Base-by-base conservation (phyloP, 331 rosid genomes). In the Rhamnella rubrinervis region DNA sequence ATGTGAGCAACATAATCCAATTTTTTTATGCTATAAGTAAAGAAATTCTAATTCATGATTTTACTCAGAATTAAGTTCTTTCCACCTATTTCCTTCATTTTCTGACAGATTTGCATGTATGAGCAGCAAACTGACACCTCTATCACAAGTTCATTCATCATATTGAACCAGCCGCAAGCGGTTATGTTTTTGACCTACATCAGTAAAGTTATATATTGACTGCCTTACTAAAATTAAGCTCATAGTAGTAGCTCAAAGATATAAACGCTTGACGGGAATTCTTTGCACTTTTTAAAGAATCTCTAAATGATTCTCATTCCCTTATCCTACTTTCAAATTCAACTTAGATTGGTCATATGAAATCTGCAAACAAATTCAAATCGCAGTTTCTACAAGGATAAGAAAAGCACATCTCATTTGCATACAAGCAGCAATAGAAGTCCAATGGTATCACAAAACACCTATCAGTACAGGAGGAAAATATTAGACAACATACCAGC, bases 401-500 rank as follows among this genome's bases (percentile, higher is more conserved):
- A 38, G 4, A 38, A 37, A 76, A 20, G 60, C 70, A 66, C 0
- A 37, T 26, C 25, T 65, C 25, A 67, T 28, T 13, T 49, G 37
- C 46, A 68, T 25, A 10, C n/a, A 38, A 44, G 21, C 28, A 57
- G 50, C 40, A 31, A 52, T 18, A 59, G n/a, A 56, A 20, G 50
- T 5, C n/a, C 8, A 55, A 59, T 50, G 14, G 26, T 21, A 35
- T 6, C 23, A 63, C 7, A 7, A 18, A 10, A 65, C 12, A 14
- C 41, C 23, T 28, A 50, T 55, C 44, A 66, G 55, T 31, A 65
- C 8, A 46, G 50, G 62, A 59, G 67, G 73, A 65, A 59, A 28
- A 64, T 60, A 31, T 37, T 56, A 16, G 73, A 63, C 40, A 55
- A 21, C 86, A 74, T 81, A 91, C 98, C 95, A 91, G 79, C 37